Evolutionary conservation across 495 filamentous ascomycete species (phyloP).

Genomic region (Xylaria cubensis): DNA sequence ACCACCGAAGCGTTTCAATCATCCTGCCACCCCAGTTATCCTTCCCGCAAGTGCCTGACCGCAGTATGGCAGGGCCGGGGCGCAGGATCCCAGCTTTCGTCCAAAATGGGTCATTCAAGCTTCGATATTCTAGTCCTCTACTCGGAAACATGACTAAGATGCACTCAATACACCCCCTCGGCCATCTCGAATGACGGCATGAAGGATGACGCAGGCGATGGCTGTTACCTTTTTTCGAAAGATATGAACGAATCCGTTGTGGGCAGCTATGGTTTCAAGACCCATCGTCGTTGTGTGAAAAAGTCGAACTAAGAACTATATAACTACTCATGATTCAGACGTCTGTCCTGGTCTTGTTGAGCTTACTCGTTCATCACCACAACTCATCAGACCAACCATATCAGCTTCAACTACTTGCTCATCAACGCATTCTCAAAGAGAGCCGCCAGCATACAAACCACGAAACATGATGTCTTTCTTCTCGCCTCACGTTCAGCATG

Average conservation of each 20-base stretch:
- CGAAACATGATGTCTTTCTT: conserved; percentile 16
- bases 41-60: conserved; percentile 27
- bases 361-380: conserved; percentile 9
- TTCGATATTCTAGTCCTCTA: conserved; percentile 17
- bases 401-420: neutral
- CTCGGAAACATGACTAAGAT: conserved; percentile 1
- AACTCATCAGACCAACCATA: neutral
- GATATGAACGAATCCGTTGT: conserved; percentile 20
- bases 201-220: conserved; percentile 19
- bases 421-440: neutral
- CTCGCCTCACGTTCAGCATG: neutral
- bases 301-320: conserved; percentile 16
- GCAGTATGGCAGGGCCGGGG: conserved; percentile 30
- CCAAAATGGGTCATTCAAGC: conserved; percentile 30
- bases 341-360: conserved; percentile 10
- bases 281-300: neutral
- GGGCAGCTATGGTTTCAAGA: neutral
- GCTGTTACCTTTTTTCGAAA: conserved; percentile 25
- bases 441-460: neutral
- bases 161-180: conserved; percentile 5
- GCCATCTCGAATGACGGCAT: conserved; percentile 13
- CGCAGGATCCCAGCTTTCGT: conserved; percentile 32
- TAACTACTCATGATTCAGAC: conserved; percentile 9
- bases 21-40: neutral
- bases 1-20: conserved; percentile 1